A percentile compares a stretch with the other conserved stretches of the same genome.
Evolutionary conservation across 495 filamentous ascomycete genomes (phyloP).

Genomic region (Tuber brumale): DNA sequence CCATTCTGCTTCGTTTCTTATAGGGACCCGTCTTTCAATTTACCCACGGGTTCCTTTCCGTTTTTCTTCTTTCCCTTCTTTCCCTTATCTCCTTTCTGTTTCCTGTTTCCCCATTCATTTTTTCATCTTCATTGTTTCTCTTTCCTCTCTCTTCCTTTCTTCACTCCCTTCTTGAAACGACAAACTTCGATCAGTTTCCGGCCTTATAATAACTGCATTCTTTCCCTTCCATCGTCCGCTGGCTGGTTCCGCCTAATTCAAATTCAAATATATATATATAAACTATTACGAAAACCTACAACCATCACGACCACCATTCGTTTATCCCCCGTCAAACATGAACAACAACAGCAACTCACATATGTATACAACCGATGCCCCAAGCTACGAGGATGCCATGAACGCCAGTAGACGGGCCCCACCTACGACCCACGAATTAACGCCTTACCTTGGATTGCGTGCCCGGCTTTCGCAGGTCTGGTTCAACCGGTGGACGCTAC

Average conservation of each 20-base stretch:
- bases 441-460: slow-evolving; percentile 85
- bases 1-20: slow-evolving; percentile 8
- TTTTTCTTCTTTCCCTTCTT: neutral
- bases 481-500: slow-evolving; percentile 95
- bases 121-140: slow-evolving; percentile 10
- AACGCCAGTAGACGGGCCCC: slow-evolving; percentile 36
- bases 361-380: slow-evolving; percentile 20
- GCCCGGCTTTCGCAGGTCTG: slow-evolving; percentile 88
- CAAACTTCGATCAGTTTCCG: slow-evolving; percentile 2
- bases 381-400: slow-evolving; percentile 38
- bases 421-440: slow-evolving; percentile 57
- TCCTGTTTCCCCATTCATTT: slow-evolving; percentile 1
- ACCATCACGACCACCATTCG: neutral
- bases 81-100: slow-evolving; percentile 2
- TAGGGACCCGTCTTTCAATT: slow-evolving; percentile 4
- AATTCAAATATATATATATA: neutral
- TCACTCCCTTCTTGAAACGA: slow-evolving; percentile 9
- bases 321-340: neutral
- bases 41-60: slow-evolving; percentile 3
- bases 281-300: neutral
- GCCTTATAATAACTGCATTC: neutral
- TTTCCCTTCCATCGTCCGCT: neutral
- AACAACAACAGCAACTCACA: neutral
- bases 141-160: slow-evolving; percentile 19
- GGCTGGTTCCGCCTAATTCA: slow-evolving; percentile 2